Percentiles rank a stretch among this genome's conserved stretches.
These are phyloP conservation scores for Alternaria arbusti DNA, from an alignment of 2,329 filamentous ascomycete species.

Conservation along the genomic window DNA sequence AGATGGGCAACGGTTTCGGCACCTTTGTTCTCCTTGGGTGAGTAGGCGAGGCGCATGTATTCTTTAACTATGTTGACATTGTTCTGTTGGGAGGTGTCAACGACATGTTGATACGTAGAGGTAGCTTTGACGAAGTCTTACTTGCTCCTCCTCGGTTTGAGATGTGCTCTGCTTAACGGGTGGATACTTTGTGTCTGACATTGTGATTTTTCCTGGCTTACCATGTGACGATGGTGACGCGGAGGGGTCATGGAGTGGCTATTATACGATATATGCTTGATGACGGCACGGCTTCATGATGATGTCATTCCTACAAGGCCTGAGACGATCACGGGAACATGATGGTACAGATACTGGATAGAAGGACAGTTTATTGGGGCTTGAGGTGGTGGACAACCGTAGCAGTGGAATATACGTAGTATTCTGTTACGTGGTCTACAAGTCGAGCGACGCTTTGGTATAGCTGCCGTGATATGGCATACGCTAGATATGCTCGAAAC, in stretches of 20 bases:
- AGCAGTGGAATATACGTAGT: background rate
- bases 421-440: background rate
- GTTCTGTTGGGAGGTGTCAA: constrained; percentile 14
- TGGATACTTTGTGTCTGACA: constrained; percentile 8
- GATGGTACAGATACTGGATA: background rate
- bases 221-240: background rate
- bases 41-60: constrained; percentile 50
- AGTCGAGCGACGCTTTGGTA: background rate
- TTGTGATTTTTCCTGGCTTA: background rate
- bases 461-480: background rate
- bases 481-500: background rate
- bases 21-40: constrained; percentile 45
- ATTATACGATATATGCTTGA: background rate
- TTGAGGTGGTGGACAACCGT: background rate
- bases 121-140: background rate
- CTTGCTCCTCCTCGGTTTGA: constrained; percentile 14
- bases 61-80: constrained; percentile 46
- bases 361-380: background rate
- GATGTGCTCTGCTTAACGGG: constrained; percentile 13
- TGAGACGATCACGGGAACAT: background rate
- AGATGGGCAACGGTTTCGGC: constrained; percentile 43
- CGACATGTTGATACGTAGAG: background rate
- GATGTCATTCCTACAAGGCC: constrained; percentile 8
- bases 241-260: background rate
- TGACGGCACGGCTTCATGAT: constrained; percentile 6